Base-by-base conservation (phyloP, 1,139 yeast species). In the Suhomyces yuchorum region DNA sequence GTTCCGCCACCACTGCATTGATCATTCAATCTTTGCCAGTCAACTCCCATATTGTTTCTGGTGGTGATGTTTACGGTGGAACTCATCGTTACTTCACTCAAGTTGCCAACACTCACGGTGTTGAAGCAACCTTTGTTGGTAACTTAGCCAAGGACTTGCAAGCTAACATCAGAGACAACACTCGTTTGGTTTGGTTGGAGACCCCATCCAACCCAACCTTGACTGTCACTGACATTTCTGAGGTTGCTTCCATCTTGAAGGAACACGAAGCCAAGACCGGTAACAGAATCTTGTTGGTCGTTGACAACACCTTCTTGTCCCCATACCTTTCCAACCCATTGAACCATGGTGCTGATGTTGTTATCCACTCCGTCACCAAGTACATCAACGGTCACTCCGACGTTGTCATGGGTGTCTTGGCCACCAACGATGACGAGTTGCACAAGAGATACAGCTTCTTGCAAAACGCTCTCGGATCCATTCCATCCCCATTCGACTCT, bases 321-420 rank as follows among this genome's bases (percentile, higher is more conserved):
- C 97, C 97, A 58, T 93, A 93, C 69, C 73, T 89, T 62, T 88
- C 92, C 53, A 88, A 89, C 75, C 96, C 97, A 56, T 78, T 89
- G 65, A 72, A 69, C 54, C 84, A 78, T 58, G 97, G 97, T 54
- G 96, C 96, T 47, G 96, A 88, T 65, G 79, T 88, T 51, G 96
- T 88, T 48, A 85, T 87, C 40, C 96, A 89, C 73, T 87, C 96
- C 22, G 96, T 89, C 55, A 89, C 96, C 63, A 89, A 89, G 73
- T 89, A 87, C 77, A 85, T 89, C 67, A 89, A 89, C 66, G 96
- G 97, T 56, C 97, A 89, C 73, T 87, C 96, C 42, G 97, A 89
- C 65, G 96, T 89, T 33, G 96, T 89, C 50, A 81, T 88, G 78
- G 97, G 97, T 61, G 85, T 86, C 45, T 79, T 87, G 55, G 91